Conservation (phyloP, 441 rosid species). For the Gossypium schwendimanii region DNA sequence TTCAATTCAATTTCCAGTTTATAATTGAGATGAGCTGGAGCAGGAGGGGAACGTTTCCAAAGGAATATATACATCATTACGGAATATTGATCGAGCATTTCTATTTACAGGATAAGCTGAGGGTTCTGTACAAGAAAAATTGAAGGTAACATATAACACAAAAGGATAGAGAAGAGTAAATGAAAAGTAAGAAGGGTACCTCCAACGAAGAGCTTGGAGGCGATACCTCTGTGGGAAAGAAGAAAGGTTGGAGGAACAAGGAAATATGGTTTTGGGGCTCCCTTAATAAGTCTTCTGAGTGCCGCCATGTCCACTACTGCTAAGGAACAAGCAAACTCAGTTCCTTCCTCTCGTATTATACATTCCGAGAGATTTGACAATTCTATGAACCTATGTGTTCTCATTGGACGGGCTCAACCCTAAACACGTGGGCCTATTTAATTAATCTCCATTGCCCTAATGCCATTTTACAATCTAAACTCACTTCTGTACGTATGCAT, state of each 20-base stretch:
- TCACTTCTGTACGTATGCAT: no score
- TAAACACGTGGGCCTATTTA: no score
- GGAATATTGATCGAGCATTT: not conserved
- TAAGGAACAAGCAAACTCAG: not conserved
- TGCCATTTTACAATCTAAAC: no score
- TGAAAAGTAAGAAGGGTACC: constrained; percentile 32
- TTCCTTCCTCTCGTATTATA: not conserved
- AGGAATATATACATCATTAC: not conserved
- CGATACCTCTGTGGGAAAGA: constrained; percentile 46
- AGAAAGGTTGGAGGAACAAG: constrained; percentile 35
- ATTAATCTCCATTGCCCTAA: no score
- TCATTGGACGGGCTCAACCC: not conserved
- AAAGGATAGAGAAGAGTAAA: not conserved
- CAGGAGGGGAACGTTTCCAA: not conserved
- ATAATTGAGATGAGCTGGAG: not conserved
- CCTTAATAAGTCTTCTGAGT: constrained; percentile 32
- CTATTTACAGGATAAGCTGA: not conserved
- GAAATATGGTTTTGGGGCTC: constrained; percentile 18
- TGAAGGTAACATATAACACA: not conserved
- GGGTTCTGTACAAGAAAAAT: not conserved
- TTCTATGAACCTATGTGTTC: not conserved
- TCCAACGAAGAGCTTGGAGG: constrained; percentile 78
- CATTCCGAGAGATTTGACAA: not conserved
- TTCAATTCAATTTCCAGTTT: not conserved
- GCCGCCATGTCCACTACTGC: constrained; percentile 35